phyloP scores from a whole-genome alignment of 768 basidiomycete species.

The Galerina sulciceps region DNA sequence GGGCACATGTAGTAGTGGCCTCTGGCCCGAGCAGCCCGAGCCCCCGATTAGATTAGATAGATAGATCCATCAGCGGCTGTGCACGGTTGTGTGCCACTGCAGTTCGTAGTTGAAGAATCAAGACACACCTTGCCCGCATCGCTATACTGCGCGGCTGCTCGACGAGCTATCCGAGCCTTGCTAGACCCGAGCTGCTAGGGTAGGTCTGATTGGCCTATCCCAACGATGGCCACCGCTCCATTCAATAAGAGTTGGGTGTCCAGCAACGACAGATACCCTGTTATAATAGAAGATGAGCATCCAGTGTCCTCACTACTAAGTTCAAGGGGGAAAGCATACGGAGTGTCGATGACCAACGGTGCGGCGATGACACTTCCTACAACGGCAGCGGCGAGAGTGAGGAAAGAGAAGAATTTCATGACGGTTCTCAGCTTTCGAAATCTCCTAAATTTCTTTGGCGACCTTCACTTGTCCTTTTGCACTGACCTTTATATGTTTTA shows the following conservation, averaged over 20 bases:
- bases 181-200: too few relatives aligned
- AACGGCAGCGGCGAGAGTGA: neutral
- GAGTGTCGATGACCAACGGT: neutral
- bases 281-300: neutral
- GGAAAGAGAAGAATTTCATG: neutral
- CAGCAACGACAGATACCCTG: neutral
- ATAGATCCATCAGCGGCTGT: too few relatives aligned
- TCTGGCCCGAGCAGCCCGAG: too few relatives aligned
- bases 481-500: neutral
- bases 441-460: neutral
- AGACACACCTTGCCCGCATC: too few relatives aligned
- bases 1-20: too few relatives aligned
- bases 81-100: too few relatives aligned
- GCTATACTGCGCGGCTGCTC: too few relatives aligned
- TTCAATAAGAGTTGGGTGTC: neutral
- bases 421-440: neutral
- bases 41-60: too few relatives aligned
- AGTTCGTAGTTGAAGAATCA: too few relatives aligned
- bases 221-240: constrained; percentile 9
- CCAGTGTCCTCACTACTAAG: neutral
- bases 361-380: neutral
- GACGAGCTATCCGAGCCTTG: too few relatives aligned
- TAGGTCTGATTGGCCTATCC: too few relatives aligned
- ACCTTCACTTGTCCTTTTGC: neutral
- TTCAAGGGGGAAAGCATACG: neutral